Percentiles rank a stretch among this genome's conserved stretches.
phyloP scores from a whole-genome alignment of 306 rosid species.

The Cyamopsis tetragonoloba region DNA sequence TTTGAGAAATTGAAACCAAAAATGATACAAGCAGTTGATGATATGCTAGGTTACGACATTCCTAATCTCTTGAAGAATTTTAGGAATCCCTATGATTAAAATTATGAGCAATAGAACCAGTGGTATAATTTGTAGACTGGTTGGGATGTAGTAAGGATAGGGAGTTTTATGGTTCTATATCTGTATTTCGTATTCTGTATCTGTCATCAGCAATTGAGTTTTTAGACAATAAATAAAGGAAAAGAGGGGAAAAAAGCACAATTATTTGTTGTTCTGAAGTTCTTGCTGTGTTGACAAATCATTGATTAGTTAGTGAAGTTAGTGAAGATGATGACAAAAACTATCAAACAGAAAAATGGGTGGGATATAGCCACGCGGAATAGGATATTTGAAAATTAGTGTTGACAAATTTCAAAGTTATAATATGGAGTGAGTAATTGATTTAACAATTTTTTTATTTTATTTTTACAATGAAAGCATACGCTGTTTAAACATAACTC shows the following conservation, averaged over 20 bases:
- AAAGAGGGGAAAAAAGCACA: no score
- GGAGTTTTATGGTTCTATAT: background rate
- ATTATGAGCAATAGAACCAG: background rate
- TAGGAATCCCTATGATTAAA: conserved; percentile 66
- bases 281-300: background rate
- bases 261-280: background rate
- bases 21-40: conserved; percentile 78
- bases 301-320: no score
- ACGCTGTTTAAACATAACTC: no score
- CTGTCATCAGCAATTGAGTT: background rate
- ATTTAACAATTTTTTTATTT: no score
- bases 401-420: no score
- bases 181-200: background rate
- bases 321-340: background rate
- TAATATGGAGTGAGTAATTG: no score
- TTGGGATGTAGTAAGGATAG: background rate
- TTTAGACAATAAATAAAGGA: background rate
- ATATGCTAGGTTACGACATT: conserved; percentile 83
- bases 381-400: no score
- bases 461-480: no score
- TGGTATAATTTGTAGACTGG: background rate
- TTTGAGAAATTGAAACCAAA: conserved; percentile 79
- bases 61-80: conserved; percentile 79
- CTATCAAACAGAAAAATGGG: no score
- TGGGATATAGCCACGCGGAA: no score